A percentile compares a stretch with the other conserved stretches of the same genome.
phyloP scores from a whole-genome alignment of 2,329 filamentous ascomycete species.

The Nigrospora sphaerica region DNA sequence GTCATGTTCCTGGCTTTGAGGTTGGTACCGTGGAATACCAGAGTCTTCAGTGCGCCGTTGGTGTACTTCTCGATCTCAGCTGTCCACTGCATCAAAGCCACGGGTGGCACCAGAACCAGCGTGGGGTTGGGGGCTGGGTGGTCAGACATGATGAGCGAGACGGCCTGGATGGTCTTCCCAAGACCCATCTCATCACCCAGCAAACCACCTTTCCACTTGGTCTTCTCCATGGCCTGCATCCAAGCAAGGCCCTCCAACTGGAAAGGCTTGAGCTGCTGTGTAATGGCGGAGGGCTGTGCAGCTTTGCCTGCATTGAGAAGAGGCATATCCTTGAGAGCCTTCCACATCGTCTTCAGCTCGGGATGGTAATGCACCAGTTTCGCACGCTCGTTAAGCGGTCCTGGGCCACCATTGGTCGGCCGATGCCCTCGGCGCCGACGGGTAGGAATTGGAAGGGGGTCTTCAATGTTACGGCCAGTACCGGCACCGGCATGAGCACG shows the following conservation, averaged over 20 bases:
- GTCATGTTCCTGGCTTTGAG: constrained; percentile 72
- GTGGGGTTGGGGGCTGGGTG: constrained; percentile 78
- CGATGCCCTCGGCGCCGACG: neutral
- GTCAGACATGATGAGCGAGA: constrained; percentile 97
- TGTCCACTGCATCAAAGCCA: constrained; percentile 94
- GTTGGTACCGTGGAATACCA: constrained; percentile 86
- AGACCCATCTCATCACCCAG: constrained; percentile 98
- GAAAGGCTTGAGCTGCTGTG: constrained; percentile 80
- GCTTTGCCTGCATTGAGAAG: constrained; percentile 57
- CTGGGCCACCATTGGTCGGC: neutral
- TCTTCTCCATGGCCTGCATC: constrained; percentile 88
- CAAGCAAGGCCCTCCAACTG: constrained; percentile 90
- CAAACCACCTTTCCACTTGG: constrained; percentile 78
- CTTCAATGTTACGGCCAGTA: neutral
- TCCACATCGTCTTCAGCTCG: constrained; percentile 78
- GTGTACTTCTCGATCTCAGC: constrained; percentile 76
- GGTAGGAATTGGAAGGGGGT: neutral
- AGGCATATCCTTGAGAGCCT: constrained; percentile 60
- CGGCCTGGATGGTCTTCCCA: constrained; percentile 96
- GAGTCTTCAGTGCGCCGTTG: constrained; percentile 79
- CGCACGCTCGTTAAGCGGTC: neutral
- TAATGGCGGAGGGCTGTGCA: constrained; percentile 70
- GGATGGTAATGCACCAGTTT: constrained; percentile 74
- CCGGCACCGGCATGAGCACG: too few species aligned
- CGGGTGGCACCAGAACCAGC: constrained; percentile 83